These are phyloP conservation scores for Xylaria scruposa DNA, from an alignment of 495 filamentous ascomycete genomes.

Conservation along the genomic window DNA sequence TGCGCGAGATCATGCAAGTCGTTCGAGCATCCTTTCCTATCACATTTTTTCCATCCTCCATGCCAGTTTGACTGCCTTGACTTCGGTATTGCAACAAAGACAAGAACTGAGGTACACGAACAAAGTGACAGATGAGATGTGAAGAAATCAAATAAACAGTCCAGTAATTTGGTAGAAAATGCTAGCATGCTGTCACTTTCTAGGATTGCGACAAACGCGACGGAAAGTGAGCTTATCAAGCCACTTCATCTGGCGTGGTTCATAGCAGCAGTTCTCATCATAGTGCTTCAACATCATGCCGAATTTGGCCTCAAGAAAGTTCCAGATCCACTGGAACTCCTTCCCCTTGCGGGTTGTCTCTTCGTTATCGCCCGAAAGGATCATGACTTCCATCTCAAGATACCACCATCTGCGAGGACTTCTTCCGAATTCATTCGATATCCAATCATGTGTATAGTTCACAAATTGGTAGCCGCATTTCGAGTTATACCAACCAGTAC, in stretches of 20 bases:
- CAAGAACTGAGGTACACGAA: background rate
- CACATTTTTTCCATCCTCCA: background rate
- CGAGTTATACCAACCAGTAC: constrained; percentile 35
- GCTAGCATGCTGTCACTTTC: constrained; percentile 2
- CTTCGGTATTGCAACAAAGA: background rate
- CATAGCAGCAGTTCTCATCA: constrained; percentile 23
- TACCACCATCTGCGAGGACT: constrained; percentile 36
- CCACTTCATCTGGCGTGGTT: constrained; percentile 23
- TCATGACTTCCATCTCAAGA: constrained; percentile 37
- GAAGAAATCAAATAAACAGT: background rate
- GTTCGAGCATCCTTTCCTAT: background rate
- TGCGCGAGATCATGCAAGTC: background rate
- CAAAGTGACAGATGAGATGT: background rate
- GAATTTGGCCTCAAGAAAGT: constrained; percentile 36
- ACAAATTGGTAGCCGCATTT: constrained; percentile 40
- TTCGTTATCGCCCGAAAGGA: constrained; percentile 30
- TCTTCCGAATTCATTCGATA: constrained; percentile 29
- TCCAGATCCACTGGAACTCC: constrained; percentile 40
- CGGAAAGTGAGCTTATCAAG: constrained; percentile 35
- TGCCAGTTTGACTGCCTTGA: background rate
- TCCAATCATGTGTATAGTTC: constrained; percentile 31
- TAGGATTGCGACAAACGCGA: constrained; percentile 22
- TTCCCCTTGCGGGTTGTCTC: constrained; percentile 25
- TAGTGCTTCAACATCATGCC: constrained; percentile 34
- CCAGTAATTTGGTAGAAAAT: background rate